Base-by-base conservation (phyloP, 116 monocot genomes). In the Dioscorea cayenensis region DNA sequence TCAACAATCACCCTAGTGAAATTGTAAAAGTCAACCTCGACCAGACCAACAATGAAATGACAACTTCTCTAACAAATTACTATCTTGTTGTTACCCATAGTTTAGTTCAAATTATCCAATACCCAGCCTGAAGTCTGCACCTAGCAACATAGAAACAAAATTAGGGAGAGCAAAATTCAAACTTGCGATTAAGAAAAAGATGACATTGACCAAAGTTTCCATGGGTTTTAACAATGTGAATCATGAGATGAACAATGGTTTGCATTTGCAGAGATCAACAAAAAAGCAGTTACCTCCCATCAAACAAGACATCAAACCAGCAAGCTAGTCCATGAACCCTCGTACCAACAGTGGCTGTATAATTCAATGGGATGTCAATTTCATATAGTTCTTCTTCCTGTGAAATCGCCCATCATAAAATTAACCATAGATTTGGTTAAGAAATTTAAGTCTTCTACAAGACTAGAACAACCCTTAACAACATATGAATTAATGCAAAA, bases 371-470 rank as follows among this genome's bases (percentile, higher is more conserved):
- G 66, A 97, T 89, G 70, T 93, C 86, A 51, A 97, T 88, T 60
- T 93, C 90, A 80, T 91, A 93, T n/a, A 97, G 78, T 4, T 97
- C 93, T 78, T 97, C 97, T 79, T 97, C 97, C 97, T 97, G 83
- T 60, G 36, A 37, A 64, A 50, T 28, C 28, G 28, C 18, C 49
- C 13, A 63, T 49, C 14, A 61, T 21, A 25, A 48, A 14, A 36
- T 23, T 22, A 22, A 35, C 37, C 6, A 16, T 18, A n/a, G 5
- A 55, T 55, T n/a, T 16, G 55, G n/a, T 16, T 16, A 55, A 55
- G 55, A 55, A 12, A 43, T 43, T 12, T 10, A 43, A 43, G 7
- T 43, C 43, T 43, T 43, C 43, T 43, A 6, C 7, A 10, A 43
- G 1, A 43, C 12, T 43, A 43, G 43, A 43, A 43, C 43, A 43